A percentile compares a stretch with the other conserved stretches of the same genome.
These are phyloP conservation scores for Meira nashicola DNA, from an alignment of 1,284 basidiomycete genomes.

Conservation along the genomic window DNA sequence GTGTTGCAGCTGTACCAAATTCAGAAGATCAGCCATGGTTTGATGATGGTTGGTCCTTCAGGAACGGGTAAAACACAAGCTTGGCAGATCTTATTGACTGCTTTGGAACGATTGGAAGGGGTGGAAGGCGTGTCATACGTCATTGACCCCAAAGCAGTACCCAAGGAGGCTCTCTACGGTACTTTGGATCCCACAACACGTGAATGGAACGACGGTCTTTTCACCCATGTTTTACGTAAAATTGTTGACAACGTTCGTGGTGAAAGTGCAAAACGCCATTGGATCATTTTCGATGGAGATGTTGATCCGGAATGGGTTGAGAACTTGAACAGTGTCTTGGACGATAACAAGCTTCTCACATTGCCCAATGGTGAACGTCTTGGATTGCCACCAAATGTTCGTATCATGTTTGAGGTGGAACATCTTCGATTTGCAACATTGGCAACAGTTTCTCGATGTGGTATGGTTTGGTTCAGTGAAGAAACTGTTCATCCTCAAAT, in stretches of 20 bases:
- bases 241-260: slow-evolving; percentile 98
- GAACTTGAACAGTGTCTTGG: slow-evolving; percentile 84
- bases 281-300: slow-evolving; percentile 99
- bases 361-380: slow-evolving; percentile 97
- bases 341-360: slow-evolving; percentile 97
- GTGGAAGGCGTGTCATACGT: slow-evolving; percentile 90
- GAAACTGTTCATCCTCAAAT: slow-evolving; percentile 85
- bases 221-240: slow-evolving; percentile 94
- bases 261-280: slow-evolving; percentile 91
- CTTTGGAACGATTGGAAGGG: slow-evolving; percentile 85
- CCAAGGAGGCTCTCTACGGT: slow-evolving; percentile 96
- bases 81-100: slow-evolving; percentile 87
- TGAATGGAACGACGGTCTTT: slow-evolving; percentile 99
- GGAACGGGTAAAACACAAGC: slow-evolving; percentile 96
- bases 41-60: slow-evolving; percentile 99
- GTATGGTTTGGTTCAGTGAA: slow-evolving; percentile 99
- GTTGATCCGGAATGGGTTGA: slow-evolving; percentile 99
- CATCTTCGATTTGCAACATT: slow-evolving; percentile 94
- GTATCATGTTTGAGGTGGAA: slow-evolving; percentile 99
- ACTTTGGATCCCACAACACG: slow-evolving; percentile 94
- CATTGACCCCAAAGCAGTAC: slow-evolving; percentile 98
- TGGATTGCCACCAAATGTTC: slow-evolving; percentile 90
- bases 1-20: slow-evolving; percentile 98
- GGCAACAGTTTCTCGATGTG: slow-evolving; percentile 98
- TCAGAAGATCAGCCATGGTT: slow-evolving; percentile 97